Base-by-base conservation (phyloP, 2,329 filamentous ascomycete species). In the Triangularia setosa region DNA sequence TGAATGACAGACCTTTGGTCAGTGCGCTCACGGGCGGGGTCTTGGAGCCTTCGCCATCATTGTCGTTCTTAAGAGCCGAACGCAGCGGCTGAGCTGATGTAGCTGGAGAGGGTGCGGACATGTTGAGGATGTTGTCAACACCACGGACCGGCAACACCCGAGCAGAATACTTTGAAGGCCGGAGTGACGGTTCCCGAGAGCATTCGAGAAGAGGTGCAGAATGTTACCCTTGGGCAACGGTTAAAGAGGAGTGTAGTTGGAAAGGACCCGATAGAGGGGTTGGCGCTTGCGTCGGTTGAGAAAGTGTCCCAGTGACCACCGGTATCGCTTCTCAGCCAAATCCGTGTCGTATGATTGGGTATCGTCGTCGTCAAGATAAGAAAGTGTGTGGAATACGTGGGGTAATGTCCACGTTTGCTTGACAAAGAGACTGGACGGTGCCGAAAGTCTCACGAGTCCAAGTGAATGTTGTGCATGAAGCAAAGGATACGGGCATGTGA, bases 1-100 rank as follows among this genome's bases (percentile, higher is more conserved):
- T 56, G 30, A 44, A 23, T 57, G 18, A 79, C 79, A 65, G 72
- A 82, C 80, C 80, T 79, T 82, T 82, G 52, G 75, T 69, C 40
- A 76, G 73, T 59, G 75, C 75, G 65, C 74, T 77, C 40, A 75
- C 70, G 11, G 79, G 74, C 16, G 79, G 74, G 2, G 75, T 73
- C 64, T 72, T 75, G 55, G 79, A 76, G 63, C 72, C 75, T 53
- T 79, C 76, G 57, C 57, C 69, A 56, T 81, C 79, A 59, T 79
- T 78, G 28, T 82, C 80, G 14, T 69, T 71, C 71, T 81, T 82
- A 57, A 74, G 63, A 14, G 72, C 72, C 23, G 73, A 73, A 63
- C 71, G 69, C 30, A 67, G 66, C 28, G 71, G 72, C 62, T 69
- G 69, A 27, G 64, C 57, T 24, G 68, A 61, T 8, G 52, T 48